Evolutionary conservation across 306 rosid genomes (phyloP).

Genomic region (Castanopsis chinensis): DNA sequence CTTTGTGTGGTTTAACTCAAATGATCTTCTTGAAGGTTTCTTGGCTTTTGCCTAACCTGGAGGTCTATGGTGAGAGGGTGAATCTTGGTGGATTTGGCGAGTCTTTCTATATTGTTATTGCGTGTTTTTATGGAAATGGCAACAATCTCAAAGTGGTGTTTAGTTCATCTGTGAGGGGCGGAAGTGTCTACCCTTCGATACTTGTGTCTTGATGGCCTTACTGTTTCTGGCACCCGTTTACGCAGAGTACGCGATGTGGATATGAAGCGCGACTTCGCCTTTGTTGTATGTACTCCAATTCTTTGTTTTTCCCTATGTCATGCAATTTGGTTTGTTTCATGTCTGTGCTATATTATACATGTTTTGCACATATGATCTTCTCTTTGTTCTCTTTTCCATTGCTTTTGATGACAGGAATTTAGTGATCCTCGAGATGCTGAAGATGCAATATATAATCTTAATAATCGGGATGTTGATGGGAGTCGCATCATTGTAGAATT

Average conservation of each 20-base stretch:
- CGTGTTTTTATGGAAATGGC: slow-evolving; percentile 87
- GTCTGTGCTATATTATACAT: slow-evolving; percentile 5
- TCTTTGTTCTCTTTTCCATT: slow-evolving; percentile 26
- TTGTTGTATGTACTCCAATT: slow-evolving; percentile 57
- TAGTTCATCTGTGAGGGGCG: slow-evolving; percentile 79
- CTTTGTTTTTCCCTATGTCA: background rate
- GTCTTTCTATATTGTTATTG: slow-evolving; percentile 88
- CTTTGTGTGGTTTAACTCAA: slow-evolving; percentile 58
- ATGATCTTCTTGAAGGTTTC: slow-evolving; percentile 90
- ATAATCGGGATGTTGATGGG: slow-evolving; percentile 79
- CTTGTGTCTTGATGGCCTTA: slow-evolving; percentile 88
- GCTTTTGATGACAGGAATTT: slow-evolving; percentile 57
- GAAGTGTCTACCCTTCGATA: slow-evolving; percentile 66
- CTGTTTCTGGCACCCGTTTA: slow-evolving; percentile 86
- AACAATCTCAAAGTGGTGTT: slow-evolving; percentile 87
- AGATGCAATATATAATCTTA: slow-evolving; percentile 73
- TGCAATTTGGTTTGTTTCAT: background rate
- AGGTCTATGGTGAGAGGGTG: slow-evolving; percentile 87
- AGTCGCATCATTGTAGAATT: slow-evolving; percentile 74
- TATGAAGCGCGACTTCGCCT: slow-evolving; percentile 86
- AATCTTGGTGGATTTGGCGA: slow-evolving; percentile 84
- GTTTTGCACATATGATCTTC: slow-evolving; percentile 18
- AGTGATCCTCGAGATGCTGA: slow-evolving; percentile 85
- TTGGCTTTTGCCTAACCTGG: slow-evolving; percentile 72
- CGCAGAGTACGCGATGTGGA: slow-evolving; percentile 96